These are phyloP conservation scores for Solanum chiquidenum DNA, from an alignment of 257 asterid genomes.

Conservation along the genomic window DNA sequence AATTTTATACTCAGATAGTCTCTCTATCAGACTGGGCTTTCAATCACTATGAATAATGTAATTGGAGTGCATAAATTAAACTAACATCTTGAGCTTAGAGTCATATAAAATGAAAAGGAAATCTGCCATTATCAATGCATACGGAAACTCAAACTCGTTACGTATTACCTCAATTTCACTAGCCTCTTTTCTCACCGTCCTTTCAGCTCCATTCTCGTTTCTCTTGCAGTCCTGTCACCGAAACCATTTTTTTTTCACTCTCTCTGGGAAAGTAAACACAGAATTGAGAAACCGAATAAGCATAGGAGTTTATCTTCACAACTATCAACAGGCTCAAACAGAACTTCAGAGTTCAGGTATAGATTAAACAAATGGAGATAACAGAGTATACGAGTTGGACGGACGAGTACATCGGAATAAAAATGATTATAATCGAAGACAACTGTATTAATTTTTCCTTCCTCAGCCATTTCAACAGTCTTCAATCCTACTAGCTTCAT, in stretches of 20 bases:
- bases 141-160: background rate
- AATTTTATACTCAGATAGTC: background rate
- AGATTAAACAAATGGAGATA: background rate
- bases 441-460: slow-evolving; percentile 43
- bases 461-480: slow-evolving; percentile 57
- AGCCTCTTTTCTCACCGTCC: background rate
- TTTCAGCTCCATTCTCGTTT: background rate
- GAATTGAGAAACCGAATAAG: background rate
- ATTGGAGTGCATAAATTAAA: background rate
- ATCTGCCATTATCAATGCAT: background rate
- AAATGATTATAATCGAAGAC: slow-evolving; percentile 8
- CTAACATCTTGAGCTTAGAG: background rate
- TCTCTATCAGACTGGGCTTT: background rate
- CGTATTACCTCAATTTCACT: background rate
- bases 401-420: slow-evolving; percentile 21
- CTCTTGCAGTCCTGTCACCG: background rate
- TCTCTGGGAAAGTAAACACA: background rate
- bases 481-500: slow-evolving; percentile 63
- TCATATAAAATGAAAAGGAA: background rate
- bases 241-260: background rate
- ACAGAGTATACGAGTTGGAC: background rate
- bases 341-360: background rate
- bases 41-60: background rate
- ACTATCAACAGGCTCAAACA: background rate
- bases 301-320: background rate